Percentiles rank a stretch among this genome's conserved stretches.
phyloP scores from a whole-genome alignment of 768 basidiomycete species.

The Chalciporus sphaerocephalus region DNA sequence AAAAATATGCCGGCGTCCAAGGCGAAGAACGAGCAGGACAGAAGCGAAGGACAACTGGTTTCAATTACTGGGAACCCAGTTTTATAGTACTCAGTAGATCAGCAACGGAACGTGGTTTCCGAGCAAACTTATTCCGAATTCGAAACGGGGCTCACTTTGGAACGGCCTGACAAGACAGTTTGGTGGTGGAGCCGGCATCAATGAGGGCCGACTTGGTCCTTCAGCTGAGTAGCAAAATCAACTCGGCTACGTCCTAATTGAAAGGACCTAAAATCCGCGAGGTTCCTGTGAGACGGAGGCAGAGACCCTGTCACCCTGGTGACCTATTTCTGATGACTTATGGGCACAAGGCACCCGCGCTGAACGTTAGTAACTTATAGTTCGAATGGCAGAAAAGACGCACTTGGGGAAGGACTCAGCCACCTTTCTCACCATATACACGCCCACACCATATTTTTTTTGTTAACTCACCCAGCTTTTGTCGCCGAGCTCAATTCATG shows the following conservation, averaged over 20 bases:
- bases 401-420: constrained; percentile 11
- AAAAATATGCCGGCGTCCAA: background rate
- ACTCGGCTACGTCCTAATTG: background rate
- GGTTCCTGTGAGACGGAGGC: background rate
- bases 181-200: background rate
- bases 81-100: constrained; percentile 18
- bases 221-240: background rate
- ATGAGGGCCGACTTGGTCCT: background rate
- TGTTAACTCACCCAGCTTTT: background rate
- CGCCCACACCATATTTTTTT: background rate
- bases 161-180: background rate
- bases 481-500: background rate
- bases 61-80: constrained; percentile 1
- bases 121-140: background rate
- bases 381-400: constrained; percentile 33
- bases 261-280: background rate
- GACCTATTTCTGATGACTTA: constrained; percentile 11
- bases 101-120: constrained; percentile 16
- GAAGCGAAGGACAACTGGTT: background rate
- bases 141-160: background rate
- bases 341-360: background rate
- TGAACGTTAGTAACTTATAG: background rate
- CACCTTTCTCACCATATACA: constrained; percentile 20
- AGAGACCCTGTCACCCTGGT: constrained; percentile 2
- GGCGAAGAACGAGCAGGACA: background rate